Evolutionary conservation across 2,329 filamentous ascomycete genomes (phyloP), one percentile per base, ranked within the genome.

Genomic region (Clonostachys rosea): DNA sequence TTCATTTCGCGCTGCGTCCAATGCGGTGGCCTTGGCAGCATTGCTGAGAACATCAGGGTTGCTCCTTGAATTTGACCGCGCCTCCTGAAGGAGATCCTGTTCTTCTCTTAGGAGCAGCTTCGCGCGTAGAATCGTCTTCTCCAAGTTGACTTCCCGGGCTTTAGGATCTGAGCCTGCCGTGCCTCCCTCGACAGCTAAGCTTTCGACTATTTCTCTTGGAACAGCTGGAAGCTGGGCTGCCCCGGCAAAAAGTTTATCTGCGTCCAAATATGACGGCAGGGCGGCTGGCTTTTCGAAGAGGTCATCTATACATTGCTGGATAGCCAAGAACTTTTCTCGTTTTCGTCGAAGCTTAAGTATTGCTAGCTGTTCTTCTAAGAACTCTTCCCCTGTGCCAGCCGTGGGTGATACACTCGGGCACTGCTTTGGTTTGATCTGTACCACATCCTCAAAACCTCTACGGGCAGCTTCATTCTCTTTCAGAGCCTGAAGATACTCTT

Each of bases 21-120:
- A 64, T 13, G 83, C 83, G 43, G 72, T 67, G 4, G 81, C 53
- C 51, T 75, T 78, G 14, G 67, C 59, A 4, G 59, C 58, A 39
- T 65, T 62, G 49, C 64, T 65, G 37, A 73, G 54, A 16, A 58
- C 58, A 39, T 64, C 64, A 2, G 67, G 64, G 9, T 65, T 61
- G 40, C 61, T 56, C 16, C 68, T 62, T 6, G 64, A 62, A 40
- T 61, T 61, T 43, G 66, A 59, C 50, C 67, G 74, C 17, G 75
- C 67, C 37, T 74, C 73, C 2, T 72, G 67, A 16, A 84, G 69
- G 2, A 77, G 64, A 43, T 74, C 73, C 56, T 83, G 76, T 56
- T 86, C 81, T 44, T 70, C 74, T 51, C 73, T 72, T 1, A 83
- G 67, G 7, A 76, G 65, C 16, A 84, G 61, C 54, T 82, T 84